Conservation (phyloP, 805 yeast genomes). For the Torulaspora quercuum region DNA sequence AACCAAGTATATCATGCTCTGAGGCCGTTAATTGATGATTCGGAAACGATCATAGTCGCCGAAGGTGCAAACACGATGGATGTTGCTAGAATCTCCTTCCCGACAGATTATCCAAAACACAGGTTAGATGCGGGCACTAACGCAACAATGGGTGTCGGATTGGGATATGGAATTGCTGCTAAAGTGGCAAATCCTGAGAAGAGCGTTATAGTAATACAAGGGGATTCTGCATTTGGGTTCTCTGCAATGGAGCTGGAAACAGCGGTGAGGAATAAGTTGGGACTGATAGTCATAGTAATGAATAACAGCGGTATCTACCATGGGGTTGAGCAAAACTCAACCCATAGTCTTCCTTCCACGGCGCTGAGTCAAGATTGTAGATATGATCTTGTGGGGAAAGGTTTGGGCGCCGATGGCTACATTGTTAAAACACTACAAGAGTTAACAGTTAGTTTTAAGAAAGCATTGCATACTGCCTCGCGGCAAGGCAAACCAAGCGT, state of each 20-base stretch:
- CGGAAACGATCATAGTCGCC: conserved; percentile 45
- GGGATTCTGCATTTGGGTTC: conserved; percentile 77
- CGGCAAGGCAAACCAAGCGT: conserved; percentile 41
- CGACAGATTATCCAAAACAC: conserved; percentile 48
- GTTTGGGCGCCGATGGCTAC: conserved; percentile 57
- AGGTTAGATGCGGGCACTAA: conserved; percentile 71
- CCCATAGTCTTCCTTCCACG: conserved; percentile 48
- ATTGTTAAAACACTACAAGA: conserved; percentile 43
- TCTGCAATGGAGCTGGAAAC: conserved; percentile 74
- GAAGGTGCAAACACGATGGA: conserved; percentile 85
- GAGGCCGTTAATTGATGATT: conserved; percentile 39
- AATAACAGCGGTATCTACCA: conserved; percentile 72
- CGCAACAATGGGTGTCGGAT: conserved; percentile 75
- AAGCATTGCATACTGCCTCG: conserved; percentile 37
- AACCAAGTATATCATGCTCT: conserved; percentile 52
- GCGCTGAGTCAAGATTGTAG: conserved; percentile 54
- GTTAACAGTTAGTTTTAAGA: conserved; percentile 35
- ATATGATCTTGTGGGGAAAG: conserved; percentile 53
- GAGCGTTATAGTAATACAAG: conserved; percentile 58
- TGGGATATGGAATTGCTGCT: conserved; percentile 67
- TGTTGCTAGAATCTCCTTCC: conserved; percentile 59
- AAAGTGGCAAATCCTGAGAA: conserved; percentile 44
- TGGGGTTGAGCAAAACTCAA: conserved; percentile 45
- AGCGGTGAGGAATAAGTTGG: conserved; percentile 51
- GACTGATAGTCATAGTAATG: conserved; percentile 60